Evolutionary conservation across 2,329 filamentous ascomycete genomes (phyloP), one percentile per base, ranked within the genome.

Genomic region (Trichoderma harzianum): DNA sequence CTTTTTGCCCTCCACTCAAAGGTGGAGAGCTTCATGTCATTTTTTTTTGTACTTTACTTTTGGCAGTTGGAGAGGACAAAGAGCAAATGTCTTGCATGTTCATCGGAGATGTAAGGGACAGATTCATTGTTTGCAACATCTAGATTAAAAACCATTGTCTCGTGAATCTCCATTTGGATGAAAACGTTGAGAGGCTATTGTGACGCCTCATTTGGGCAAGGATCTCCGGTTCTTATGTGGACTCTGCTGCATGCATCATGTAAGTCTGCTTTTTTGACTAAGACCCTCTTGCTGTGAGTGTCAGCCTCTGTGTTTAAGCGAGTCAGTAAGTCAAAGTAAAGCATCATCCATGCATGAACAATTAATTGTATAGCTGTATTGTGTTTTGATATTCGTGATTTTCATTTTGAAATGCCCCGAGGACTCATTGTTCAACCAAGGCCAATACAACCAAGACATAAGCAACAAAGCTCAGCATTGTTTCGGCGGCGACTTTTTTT

Each of bases 1-100:
- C 53, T 71, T 73, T 74, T 74, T 71, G 51, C 53, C 28, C 11
- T 60, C n/a, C 43, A 51, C 10, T 21, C 43, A 12, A 11, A 10
- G 12, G 39, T 16, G 14, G 60, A 30, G 34, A 24, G 39, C 7
- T n/a, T n/a, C 16, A 18, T 18, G 16, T 43, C 34, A 36, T n/a
- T n/a, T 43, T 43, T 36, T 36, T 43, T 43, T 18, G 7, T 4
- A 4, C 16, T n/a, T n/a, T n/a, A n/a, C n/a, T n/a, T n/a, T n/a
- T n/a, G n/a, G 39, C 1, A 28, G 43, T 21, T 43, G 36, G 14
- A 18, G n/a, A 12, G n/a, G n/a, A 57, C n/a, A 53, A 53, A 53
- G 47, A 53, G 43, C 11, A 51, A 51, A 51, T 21, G 43, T 21
- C 43, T 21, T 1, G 21, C 21, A 24, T 5, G n/a, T 51, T 24